Conservation (phyloP, 148 eudicot species). For the Dianthus caryophyllus region DNA sequence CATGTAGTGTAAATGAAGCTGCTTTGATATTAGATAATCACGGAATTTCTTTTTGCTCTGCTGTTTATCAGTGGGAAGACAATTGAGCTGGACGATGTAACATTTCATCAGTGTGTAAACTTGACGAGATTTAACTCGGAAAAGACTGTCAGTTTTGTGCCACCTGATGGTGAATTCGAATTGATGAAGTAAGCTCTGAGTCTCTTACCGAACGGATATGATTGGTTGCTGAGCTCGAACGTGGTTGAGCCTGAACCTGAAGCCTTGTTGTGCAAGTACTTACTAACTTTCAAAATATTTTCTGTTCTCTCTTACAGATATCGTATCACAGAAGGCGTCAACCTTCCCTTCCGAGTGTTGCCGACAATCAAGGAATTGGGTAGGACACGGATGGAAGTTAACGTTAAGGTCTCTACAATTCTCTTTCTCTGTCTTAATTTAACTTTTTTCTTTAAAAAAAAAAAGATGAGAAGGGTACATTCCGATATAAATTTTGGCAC, state of each 20-base stretch:
- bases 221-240: neutral
- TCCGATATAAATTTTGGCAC: neutral
- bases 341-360: conserved; percentile 95
- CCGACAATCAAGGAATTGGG: conserved; percentile 98
- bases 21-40: neutral
- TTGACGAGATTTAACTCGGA: conserved; percentile 97
- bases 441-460: too few species aligned
- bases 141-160: conserved; percentile 98
- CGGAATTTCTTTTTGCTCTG: neutral
- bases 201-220: neutral
- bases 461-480: neutral
- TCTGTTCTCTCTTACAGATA: conserved; percentile 41
- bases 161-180: conserved; percentile 99
- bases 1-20: neutral
- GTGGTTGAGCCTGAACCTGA: neutral
- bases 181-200: conserved; percentile 83
- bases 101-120: conserved; percentile 97
- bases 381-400: conserved; percentile 99
- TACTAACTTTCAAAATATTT: neutral
- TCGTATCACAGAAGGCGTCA: conserved; percentile 98
- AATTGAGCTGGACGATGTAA: conserved; percentile 97
- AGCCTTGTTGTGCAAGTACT: neutral
- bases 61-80: conserved; percentile 80
- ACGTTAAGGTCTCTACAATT: conserved; percentile 72
- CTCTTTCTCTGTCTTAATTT: neutral